Evolutionary conservation across 1,139 yeast species (phyloP).

Genomic region (Kluyveromyces sp.): DNA sequence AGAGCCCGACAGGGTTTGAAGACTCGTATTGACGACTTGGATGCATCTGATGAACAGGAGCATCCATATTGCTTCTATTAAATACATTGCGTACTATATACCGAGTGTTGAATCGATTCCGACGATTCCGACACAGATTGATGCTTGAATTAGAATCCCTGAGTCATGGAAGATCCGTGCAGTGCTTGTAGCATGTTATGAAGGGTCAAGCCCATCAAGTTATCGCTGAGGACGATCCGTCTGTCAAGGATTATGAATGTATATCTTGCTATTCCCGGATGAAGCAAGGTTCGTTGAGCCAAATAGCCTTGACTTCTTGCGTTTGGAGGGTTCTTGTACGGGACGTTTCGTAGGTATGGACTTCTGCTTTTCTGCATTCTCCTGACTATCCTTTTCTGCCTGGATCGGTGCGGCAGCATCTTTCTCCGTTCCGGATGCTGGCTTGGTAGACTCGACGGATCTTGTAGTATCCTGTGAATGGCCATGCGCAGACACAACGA

Average conservation of each 20-base stretch:
- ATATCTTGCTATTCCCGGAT: neutral
- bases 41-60: too few species aligned
- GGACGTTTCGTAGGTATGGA: conserved; percentile 8
- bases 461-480: neutral
- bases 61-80: too few species aligned
- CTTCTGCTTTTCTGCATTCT: neutral
- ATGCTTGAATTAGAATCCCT: too few species aligned
- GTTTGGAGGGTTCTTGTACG: neutral
- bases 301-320: neutral
- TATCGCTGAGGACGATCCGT: too few species aligned
- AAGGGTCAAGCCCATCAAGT: too few species aligned
- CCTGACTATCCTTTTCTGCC: neutral
- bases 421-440: neutral
- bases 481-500: neutral
- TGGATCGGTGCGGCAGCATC: neutral
- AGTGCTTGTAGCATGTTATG: too few species aligned
- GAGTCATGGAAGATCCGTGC: too few species aligned
- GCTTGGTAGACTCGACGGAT: neutral
- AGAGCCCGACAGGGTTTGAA: neutral
- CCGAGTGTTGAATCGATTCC: too few species aligned
- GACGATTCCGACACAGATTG: neutral
- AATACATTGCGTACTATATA: too few species aligned
- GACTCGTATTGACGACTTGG: too few species aligned
- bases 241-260: conserved; percentile 1
- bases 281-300: neutral